Evolutionary conservation across 768 basidiomycete genomes (phyloP), one percentile per base, ranked within the genome.

Genomic region (Termitomyces sp.): DNA sequence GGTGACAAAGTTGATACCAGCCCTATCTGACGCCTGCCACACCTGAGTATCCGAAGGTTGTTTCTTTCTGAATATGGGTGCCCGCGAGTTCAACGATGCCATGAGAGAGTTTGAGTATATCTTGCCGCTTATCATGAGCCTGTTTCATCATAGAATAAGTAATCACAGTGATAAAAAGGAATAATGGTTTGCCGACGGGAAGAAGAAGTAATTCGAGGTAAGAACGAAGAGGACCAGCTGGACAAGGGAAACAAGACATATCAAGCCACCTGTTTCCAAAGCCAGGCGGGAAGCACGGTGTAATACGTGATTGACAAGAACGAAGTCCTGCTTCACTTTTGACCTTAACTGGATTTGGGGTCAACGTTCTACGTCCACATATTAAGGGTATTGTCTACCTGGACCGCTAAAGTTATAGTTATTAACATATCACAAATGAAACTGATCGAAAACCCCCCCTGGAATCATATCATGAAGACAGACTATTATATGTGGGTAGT

Each of bases 211-310:
- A 25, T 11, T 14, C 9, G 5, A 2, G 10, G 17, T 19, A 8
- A 6, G 3, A 32, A 12, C 3, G 25, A n/a, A 56, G 12, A 56
- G 11, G 16, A 34, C 9, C 8, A 56, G 12, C 40, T 49, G 16
- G 2, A 34, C 29, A 16, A 42, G 19, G 3, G 47, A 21, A 16
- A 43, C 32, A 2, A 12, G 16, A 27, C 34, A 49, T 2, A 48
- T 50, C 27, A 56, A 8, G 23, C 10, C 40, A 23, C 55, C 55
- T 27, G 55, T 56, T 8, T 56, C 55, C 31, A 49, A 17, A 21
- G 46, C 29, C 55, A 56, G 32, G 21, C 55, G 38, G 14, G 37
- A 42, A n/a, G 46, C 47, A 34, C 47, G 55, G 31, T 56, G 47
- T 16, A 49, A 8, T 14, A 43, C 38, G 23, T 48, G 29, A 16